phyloP scores from a whole-genome alignment of 306 rosid genomes.

The Calophaca sinica region DNA sequence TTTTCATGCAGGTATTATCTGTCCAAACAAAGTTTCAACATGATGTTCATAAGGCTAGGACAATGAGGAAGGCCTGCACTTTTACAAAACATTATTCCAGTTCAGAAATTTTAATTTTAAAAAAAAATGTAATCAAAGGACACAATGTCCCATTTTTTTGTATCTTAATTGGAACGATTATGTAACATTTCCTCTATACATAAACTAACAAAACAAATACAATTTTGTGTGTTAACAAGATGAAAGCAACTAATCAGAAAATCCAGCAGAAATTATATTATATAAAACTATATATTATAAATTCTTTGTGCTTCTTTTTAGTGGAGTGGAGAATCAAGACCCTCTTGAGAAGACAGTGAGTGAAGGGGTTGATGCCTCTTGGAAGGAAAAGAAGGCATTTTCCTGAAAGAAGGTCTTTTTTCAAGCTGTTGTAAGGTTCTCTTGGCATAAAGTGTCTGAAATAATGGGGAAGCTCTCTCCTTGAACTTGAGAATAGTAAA shows the following conservation, averaged over 20 bases:
- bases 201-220: conserved; percentile 40
- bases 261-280: neutral
- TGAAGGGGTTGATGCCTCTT: conserved; percentile 57
- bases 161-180: conserved; percentile 42
- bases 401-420: conserved; percentile 66
- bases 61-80: conserved; percentile 17
- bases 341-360: conserved; percentile 68
- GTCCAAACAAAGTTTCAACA: conserved; percentile 20
- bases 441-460: conserved; percentile 49
- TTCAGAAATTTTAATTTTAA: conserved; percentile 5
- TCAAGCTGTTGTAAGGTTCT: conserved; percentile 56
- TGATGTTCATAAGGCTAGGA: neutral
- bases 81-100: conserved; percentile 38
- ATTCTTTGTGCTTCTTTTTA: neutral
- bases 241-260: conserved; percentile 31
- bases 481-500: conserved; percentile 56
- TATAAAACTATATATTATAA: neutral
- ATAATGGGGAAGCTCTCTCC: conserved; percentile 58
- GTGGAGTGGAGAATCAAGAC: conserved; percentile 64
- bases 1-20: neutral
- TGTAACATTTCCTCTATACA: conserved; percentile 48
- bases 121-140: conserved; percentile 29
- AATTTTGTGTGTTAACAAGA: conserved; percentile 46
- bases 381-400: conserved; percentile 57
- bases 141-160: conserved; percentile 39